Evolutionary conservation across 2,329 filamentous ascomycete species (phyloP), one percentile per base, ranked within the genome.

Genomic region (Stagonosporopsis tanaceti): DNA sequence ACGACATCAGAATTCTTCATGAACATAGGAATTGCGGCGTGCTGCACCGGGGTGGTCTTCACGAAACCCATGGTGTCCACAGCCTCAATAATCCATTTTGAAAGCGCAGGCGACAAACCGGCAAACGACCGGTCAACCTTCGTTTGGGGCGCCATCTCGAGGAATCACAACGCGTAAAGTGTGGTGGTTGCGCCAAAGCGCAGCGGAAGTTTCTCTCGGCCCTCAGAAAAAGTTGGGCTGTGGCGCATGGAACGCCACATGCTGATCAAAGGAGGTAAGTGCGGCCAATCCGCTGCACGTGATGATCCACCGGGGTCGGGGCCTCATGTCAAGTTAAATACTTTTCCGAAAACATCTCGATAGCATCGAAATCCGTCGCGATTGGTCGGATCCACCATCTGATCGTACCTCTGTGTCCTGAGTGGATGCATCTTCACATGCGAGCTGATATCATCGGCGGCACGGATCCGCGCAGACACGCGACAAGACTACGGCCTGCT

Each of bases 41-140:
- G 92, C 79, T 98, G 94, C n/a, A 97, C 93, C 1, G 94, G 94
- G 3, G 93, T 97, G 84, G 95, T 93, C 74, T 90, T 89, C 62
- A 84, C 81, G 77, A 97, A 97, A 59, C 92, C 92, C 89, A 95
- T 94, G 63, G 88, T 87, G 47, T 87, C 83, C 46, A 96, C 88
- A 57, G 92, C 93, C 64, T 96, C 91, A 51, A 95, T 81, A 54
- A 95, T 87, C 92, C 93, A 98, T 86, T 89, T 84, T 59, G 89
- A 90, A 30, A 93, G 79, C 6, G 88, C 79, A 15, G 90, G 89
- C 1, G 85, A 89, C 51, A 93, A 80, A 14, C 85, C 85, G 68
- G 89, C 85, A 87, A 90, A 94, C 27, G 85, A 80, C 64, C 86
- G 79, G 39, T 73, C 70, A 30, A 64, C 47, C 50, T 70, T 75